A percentile compares a stretch with the other conserved stretches of the same genome.
phyloP scores from a whole-genome alignment of 352 stramenopile species.

The Phytophthora cryptogea region DNA sequence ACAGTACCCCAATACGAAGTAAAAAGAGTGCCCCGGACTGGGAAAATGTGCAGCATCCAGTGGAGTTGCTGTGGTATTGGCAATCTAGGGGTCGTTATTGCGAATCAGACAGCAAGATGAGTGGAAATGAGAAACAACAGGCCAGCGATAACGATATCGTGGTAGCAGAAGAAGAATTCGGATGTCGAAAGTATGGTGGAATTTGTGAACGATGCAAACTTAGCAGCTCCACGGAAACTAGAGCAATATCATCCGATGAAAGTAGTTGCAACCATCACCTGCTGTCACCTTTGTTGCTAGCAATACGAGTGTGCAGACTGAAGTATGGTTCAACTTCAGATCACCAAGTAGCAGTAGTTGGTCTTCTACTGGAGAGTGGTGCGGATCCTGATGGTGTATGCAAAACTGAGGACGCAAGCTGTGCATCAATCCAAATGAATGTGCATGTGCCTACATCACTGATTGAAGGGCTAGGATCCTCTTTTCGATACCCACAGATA shows the following conservation, averaged over 20 bases:
- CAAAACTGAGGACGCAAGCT: not conserved
- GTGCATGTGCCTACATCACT: conserved; percentile 13
- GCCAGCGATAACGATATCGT: not conserved
- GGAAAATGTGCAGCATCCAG: conserved; percentile 26
- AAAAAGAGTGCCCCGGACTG: conserved; percentile 9
- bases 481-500: conserved; percentile 16
- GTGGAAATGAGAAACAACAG: not conserved
- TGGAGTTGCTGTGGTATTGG: conserved; percentile 37
- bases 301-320: conserved; percentile 35
- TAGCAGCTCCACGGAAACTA: not conserved
- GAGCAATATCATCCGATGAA: not conserved
- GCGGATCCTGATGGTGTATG: conserved; percentile 7
- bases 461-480: conserved; percentile 26
- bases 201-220: conserved; percentile 16
- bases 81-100: not conserved
- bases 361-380: conserved; percentile 34
- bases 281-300: conserved; percentile 36
- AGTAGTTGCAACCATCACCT: not conserved
- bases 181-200: conserved; percentile 36
- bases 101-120: not conserved
- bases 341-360: conserved; percentile 29
- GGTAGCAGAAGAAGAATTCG: conserved; percentile 16
- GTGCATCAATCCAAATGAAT: not conserved
- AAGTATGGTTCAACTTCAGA: not conserved
- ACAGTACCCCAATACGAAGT: not conserved